These are phyloP conservation scores for Candida peoriensis DNA, from an alignment of 805 yeast species.

Conservation along the genomic window DNA sequence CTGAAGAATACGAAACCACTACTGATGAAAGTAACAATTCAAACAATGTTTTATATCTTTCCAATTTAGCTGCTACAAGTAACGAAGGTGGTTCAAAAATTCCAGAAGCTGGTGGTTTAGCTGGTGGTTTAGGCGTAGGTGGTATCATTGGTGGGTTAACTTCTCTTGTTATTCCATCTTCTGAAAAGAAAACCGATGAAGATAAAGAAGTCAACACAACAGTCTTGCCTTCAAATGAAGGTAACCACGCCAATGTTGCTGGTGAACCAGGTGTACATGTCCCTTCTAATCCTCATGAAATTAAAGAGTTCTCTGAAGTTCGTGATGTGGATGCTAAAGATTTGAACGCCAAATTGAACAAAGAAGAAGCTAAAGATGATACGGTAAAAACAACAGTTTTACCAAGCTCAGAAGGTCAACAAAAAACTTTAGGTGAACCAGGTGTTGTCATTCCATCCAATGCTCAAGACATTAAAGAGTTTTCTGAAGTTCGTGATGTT, in stretches of 20 bases:
- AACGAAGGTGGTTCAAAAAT: conserved; percentile 22
- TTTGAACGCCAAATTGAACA: conserved; percentile 33
- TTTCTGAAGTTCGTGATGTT: conserved; percentile 49
- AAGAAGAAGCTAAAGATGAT: conserved; percentile 8
- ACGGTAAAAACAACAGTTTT: conserved; percentile 35
- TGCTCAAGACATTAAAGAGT: conserved; percentile 61
- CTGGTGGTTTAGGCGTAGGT: too few species aligned
- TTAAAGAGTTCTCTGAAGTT: conserved; percentile 51
- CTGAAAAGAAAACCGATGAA: conserved; percentile 26
- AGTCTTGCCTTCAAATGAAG: conserved; percentile 39
- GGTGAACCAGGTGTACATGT: conserved; percentile 76
- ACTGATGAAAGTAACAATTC: conserved; percentile 36
- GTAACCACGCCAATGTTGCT: conserved; percentile 31
- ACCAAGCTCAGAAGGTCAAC: conserved; percentile 39
- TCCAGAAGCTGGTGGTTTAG: conserved; percentile 46
- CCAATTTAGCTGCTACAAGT: conserved; percentile 16
- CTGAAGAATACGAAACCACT: conserved; percentile 35
- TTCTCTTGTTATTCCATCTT: conserved; percentile 14
- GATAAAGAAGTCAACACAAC: conserved; percentile 19
- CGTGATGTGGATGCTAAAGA: conserved; percentile 44
- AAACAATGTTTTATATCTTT: conserved; percentile 31
- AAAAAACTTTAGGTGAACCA: conserved; percentile 54
- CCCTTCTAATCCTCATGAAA: conserved; percentile 50
- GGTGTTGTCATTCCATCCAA: conserved; percentile 63
- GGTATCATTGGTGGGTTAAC: conserved; percentile 42